Base-by-base conservation (phyloP, 176 grass and related monocot species). In the Carex parvula region DNA sequence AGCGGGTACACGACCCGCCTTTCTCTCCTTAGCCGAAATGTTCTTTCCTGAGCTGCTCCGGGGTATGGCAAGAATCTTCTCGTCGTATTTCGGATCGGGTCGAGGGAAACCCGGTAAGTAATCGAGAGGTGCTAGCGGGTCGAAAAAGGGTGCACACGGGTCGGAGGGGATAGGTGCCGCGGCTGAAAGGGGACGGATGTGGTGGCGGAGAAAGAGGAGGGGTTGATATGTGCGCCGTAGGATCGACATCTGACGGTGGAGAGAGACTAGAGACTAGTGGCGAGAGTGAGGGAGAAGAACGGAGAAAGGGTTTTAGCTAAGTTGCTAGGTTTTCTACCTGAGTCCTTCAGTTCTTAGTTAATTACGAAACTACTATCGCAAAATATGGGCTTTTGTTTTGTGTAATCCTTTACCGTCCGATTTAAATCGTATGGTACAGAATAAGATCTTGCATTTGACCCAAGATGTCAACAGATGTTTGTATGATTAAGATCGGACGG, bases 31-130 rank as follows among this genome's bases (percentile, higher is more conserved):
- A 2, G 89, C 85, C 16, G 93, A 71, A 17, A 89, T 78, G 81
- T 87, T 92, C 85, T 89, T 60, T 2, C 93, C 93, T 32, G 93
- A 91, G 6, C 22, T 71, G 7, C n/a, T 14, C 13, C 93, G 85
- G 1, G 91, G 93, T 26, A 99, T 83, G 56, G 93, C 85, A 35
- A 89, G 54, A 86, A 95, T 95, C 71, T 86, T 86, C 89, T 99
- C 96, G 8, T 92, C 86, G 85, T 99, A 87, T 83, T 99, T 99
- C 44, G 88, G 70, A 86, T 95, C 88, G 42, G 93, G 91, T 50
- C 91, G 86, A 9, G 93, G 93, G 91, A 93, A 85, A 76, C 91
- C 91, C 83, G 90, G 91, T 33, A 94, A 86, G 83, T 99, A 99
- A 15, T 94, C 85, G 41, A 88, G 92, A 6, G 89, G 91, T 12